Evolutionary conservation across 331 rosid genomes (phyloP).

Genomic region (Pyrus hybrid): DNA sequence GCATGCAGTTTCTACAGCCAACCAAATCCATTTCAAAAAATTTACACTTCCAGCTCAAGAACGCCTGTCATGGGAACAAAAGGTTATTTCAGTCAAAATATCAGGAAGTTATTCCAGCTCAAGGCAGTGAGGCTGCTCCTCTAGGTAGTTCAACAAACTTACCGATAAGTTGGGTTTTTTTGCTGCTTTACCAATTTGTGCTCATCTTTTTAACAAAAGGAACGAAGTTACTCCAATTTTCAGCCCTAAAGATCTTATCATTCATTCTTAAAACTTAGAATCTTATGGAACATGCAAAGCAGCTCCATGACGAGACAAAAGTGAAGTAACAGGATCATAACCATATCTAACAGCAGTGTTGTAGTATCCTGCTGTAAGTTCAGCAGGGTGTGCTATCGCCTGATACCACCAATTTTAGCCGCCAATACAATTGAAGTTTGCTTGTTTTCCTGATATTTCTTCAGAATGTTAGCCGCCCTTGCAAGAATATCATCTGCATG

Average conservation of each 20-base stretch:
- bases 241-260: constrained; percentile 17
- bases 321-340: not conserved
- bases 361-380: no score
- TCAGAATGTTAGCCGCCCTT: no score
- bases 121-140: not conserved
- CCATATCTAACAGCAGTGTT: no score
- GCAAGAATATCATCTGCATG: no score
- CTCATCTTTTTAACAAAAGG: constrained; percentile 26
- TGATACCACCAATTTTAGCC: no score
- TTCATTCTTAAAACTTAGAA: constrained; percentile 9
- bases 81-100: not conserved
- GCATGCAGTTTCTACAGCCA: no score
- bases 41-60: not conserved
- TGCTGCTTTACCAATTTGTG: constrained; percentile 2
- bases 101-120: no score
- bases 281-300: constrained; percentile 28
- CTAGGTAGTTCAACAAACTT: not conserved
- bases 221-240: constrained; percentile 29
- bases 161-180: not conserved
- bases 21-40: no score
- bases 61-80: not conserved
- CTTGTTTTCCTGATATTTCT: no score
- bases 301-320: constrained; percentile 29
- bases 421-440: no score
- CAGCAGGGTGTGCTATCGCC: no score